Percentiles rank a stretch among this genome's conserved stretches.
Conservation (phyloP, 495 filamentous ascomycete species). For the Venustampulla echinocandica region DNA sequence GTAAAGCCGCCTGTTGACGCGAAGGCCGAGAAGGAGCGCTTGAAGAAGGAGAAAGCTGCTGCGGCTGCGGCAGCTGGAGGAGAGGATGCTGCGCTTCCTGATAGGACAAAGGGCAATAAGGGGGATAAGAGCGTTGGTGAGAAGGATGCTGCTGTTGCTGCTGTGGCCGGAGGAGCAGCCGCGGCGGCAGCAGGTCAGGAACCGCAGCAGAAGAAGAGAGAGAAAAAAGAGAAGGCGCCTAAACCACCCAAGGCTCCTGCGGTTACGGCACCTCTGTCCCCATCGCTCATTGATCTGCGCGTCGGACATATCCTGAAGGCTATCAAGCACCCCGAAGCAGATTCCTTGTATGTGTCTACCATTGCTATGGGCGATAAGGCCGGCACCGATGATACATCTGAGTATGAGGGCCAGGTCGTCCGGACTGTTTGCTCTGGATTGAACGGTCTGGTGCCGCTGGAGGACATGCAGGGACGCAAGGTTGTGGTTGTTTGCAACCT, state of each 20-base stretch:
- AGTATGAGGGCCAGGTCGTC: conserved; percentile 78
- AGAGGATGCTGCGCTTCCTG: conserved; percentile 36
- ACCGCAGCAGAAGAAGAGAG: conserved; percentile 56
- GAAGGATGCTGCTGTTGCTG: conserved; percentile 37
- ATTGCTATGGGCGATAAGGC: conserved; percentile 88
- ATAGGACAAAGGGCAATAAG: conserved; percentile 39
- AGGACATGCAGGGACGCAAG: conserved; percentile 93
- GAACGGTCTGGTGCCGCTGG: conserved; percentile 84
- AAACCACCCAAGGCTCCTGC: conserved; percentile 61
- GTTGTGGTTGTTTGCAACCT: conserved; percentile 93
- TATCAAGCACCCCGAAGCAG: conserved; percentile 89
- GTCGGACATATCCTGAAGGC: conserved; percentile 96
- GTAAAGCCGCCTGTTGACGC: conserved; percentile 72
- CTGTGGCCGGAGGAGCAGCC: conserved; percentile 28
- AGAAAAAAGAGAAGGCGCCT: conserved; percentile 72
- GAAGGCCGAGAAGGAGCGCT: conserved; percentile 81
- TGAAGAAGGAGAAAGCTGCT: conserved; percentile 78
- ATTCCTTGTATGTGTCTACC: conserved; percentile 92
- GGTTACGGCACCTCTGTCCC: conserved; percentile 62
- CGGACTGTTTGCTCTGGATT: conserved; percentile 95
- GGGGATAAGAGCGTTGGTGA: conserved; percentile 24
- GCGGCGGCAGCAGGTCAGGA: not conserved
- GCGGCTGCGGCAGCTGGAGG: conserved; percentile 40
- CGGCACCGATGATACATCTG: conserved; percentile 75
- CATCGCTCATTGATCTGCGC: conserved; percentile 82